phyloP scores from a whole-genome alignment of 2,329 filamentous ascomycete genomes.

The Epichloe sibirici region DNA sequence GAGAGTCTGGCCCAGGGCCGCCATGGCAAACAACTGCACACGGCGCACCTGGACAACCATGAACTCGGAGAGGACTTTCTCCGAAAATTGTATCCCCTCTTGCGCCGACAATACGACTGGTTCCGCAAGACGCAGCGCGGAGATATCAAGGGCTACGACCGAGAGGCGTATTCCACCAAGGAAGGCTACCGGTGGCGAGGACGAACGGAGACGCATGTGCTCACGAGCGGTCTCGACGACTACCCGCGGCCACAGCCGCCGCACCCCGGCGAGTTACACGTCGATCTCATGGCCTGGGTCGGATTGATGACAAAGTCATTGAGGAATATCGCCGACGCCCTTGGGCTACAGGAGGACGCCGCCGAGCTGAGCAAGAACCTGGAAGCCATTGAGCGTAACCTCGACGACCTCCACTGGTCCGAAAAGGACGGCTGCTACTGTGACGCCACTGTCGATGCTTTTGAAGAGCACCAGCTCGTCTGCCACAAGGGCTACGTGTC shows the following conservation, averaged over 20 bases:
- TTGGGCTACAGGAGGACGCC: slow-evolving; percentile 68
- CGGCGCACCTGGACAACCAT: slow-evolving; percentile 53
- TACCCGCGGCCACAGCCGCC: slow-evolving; percentile 90
- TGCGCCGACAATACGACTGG: slow-evolving; percentile 87
- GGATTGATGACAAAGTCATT: slow-evolving; percentile 91
- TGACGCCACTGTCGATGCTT: slow-evolving; percentile 90
- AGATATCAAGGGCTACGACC: slow-evolving; percentile 83
- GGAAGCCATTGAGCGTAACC: slow-evolving; percentile 68
- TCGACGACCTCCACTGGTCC: slow-evolving; percentile 90
- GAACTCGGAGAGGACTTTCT: slow-evolving; percentile 61
- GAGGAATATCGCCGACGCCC: slow-evolving; percentile 60
- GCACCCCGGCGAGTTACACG: slow-evolving; percentile 88
- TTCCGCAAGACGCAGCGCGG: slow-evolving; percentile 86
- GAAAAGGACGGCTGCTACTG: slow-evolving; percentile 73
- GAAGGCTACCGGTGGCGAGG: slow-evolving; percentile 95
- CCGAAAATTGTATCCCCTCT: slow-evolving; percentile 67
- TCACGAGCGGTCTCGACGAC: slow-evolving; percentile 91
- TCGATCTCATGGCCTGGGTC: slow-evolving; percentile 92
- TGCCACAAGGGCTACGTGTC: slow-evolving; percentile 97
- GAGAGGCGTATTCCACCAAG: slow-evolving; percentile 74
- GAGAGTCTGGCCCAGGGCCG: slow-evolving; percentile 31
- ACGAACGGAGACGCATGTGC: slow-evolving; percentile 70
- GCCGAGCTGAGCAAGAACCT: slow-evolving; percentile 59
- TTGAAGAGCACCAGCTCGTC: slow-evolving; percentile 77
- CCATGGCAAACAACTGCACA: slow-evolving; percentile 36